phyloP scores from a whole-genome alignment of 2,329 filamentous ascomycete species.

The Pseudogymnoascus sp. region DNA sequence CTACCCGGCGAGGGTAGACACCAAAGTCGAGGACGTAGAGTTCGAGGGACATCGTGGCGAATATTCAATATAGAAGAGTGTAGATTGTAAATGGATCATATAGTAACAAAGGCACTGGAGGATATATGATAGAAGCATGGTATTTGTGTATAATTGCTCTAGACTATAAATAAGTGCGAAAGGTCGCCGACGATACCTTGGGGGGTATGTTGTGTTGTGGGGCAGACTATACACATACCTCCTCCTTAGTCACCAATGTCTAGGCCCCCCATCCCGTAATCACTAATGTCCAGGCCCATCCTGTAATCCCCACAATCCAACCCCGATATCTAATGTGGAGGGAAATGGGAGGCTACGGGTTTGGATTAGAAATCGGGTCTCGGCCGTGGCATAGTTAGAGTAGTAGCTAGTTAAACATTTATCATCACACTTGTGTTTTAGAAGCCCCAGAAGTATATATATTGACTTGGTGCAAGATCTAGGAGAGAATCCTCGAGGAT shows the following conservation, averaged over 20 bases:
- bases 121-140: neutral
- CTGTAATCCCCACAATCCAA: neutral
- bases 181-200: neutral
- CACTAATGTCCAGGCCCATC: neutral
- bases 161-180: neutral
- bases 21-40: slow-evolving; percentile 11
- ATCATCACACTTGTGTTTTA: neutral
- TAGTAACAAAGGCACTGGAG: neutral
- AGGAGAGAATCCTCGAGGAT: too few species aligned
- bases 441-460: neutral
- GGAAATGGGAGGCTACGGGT: neutral
- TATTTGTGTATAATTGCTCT: neutral
- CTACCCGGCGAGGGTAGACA: slow-evolving; percentile 12
- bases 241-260: neutral
- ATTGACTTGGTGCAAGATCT: too few species aligned
- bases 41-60: slow-evolving; percentile 8
- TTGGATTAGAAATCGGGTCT: neutral
- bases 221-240: neutral
- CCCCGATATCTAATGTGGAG: neutral
- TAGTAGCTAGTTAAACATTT: neutral
- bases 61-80: neutral
- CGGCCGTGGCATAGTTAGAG: neutral
- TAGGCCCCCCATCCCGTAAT: neutral
- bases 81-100: neutral
- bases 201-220: neutral